Conservation (phyloP, 129 eudicot species). For the Flaveria bidentis region DNA sequence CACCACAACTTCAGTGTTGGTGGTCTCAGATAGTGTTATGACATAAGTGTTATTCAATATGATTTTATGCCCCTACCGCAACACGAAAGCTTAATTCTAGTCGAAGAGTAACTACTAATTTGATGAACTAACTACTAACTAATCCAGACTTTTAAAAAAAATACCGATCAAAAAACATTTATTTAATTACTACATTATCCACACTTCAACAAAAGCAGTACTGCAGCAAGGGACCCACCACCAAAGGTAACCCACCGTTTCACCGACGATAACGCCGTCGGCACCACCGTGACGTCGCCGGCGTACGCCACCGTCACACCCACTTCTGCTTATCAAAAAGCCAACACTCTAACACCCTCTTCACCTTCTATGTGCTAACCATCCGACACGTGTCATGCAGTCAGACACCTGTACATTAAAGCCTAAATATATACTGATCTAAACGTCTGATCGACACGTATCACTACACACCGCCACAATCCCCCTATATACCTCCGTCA, state of each 20-base stretch:
- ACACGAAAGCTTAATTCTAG: too few relatives aligned
- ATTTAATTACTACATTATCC: slow-evolving; percentile 11
- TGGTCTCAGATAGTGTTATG: too few relatives aligned
- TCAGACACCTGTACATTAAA: slow-evolving; percentile 16
- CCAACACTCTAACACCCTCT: neutral
- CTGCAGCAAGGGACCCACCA: too few relatives aligned
- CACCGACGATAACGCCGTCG: neutral
- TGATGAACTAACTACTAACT: too few relatives aligned
- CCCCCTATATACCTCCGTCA: neutral
- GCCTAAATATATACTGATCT: neutral
- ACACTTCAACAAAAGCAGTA: slow-evolving; percentile 8
- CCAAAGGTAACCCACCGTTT: too few relatives aligned
- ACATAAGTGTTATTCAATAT: too few relatives aligned
- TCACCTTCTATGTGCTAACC: neutral
- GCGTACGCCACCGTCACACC: neutral
- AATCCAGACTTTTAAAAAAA: too few relatives aligned
- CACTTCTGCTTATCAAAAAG: neutral
- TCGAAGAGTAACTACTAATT: too few relatives aligned
- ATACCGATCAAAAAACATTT: neutral
- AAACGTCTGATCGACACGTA: slow-evolving; percentile 6
- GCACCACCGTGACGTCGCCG: neutral
- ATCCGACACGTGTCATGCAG: slow-evolving; percentile 4
- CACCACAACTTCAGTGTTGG: too few relatives aligned
- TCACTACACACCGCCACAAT: neutral
- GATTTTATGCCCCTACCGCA: too few relatives aligned